Evolutionary conservation across 2,329 filamentous ascomycete species (phyloP).

Genomic region (Pyricularia sp.): DNA sequence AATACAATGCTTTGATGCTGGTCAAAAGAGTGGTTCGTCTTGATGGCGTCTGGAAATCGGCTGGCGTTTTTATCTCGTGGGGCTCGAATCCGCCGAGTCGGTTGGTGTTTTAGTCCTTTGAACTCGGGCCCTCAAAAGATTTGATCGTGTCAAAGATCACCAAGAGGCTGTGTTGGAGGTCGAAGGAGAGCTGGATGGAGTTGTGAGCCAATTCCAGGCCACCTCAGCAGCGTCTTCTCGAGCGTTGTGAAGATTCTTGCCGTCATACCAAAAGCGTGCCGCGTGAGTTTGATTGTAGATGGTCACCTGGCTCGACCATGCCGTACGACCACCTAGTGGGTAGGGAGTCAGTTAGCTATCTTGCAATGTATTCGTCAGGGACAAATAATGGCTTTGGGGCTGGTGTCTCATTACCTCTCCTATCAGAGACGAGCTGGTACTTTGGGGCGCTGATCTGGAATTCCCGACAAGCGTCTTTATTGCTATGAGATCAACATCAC

Average conservation of each 20-base stretch:
- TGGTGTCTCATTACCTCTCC: conserved; percentile 16
- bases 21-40: neutral
- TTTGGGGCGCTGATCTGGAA: conserved; percentile 15
- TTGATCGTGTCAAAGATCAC: neutral
- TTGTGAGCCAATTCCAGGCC: conserved; percentile 46
- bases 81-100: neutral
- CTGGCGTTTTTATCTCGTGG: neutral
- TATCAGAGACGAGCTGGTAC: conserved; percentile 21
- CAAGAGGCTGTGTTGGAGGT: neutral
- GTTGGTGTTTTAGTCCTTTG: neutral
- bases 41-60: neutral
- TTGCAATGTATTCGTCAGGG: neutral
- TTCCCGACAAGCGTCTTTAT: conserved; percentile 17
- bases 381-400: neutral
- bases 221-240: conserved; percentile 85
- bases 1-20: neutral
- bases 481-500: conserved; percentile 2
- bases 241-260: conserved; percentile 74
- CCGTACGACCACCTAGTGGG: conserved; percentile 64
- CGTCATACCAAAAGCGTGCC: conserved; percentile 88
- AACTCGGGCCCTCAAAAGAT: neutral
- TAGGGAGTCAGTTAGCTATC: neutral
- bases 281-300: conserved; percentile 50
- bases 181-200: conserved; percentile 20
- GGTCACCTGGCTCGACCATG: conserved; percentile 75